Percentiles rank a stretch among this genome's conserved stretches.
Conservation (phyloP, 2,329 filamentous ascomycete species). For the Aspergillus nomiae region DNA sequence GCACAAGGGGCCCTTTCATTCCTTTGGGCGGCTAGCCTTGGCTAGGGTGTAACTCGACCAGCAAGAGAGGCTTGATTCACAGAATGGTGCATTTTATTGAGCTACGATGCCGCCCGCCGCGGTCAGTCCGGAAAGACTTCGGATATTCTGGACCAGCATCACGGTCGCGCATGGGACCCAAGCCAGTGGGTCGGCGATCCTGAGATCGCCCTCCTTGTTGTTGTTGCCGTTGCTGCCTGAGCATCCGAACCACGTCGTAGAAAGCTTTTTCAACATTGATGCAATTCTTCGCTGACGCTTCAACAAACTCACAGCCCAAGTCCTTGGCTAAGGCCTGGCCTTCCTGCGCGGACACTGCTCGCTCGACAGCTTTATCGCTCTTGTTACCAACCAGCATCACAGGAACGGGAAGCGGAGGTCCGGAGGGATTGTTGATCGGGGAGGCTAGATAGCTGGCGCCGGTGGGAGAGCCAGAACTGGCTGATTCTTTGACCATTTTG, state of each 20-base stretch:
- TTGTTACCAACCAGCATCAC: constrained; percentile 99
- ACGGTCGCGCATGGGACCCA: constrained; percentile 39
- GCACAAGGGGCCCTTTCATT: not conserved
- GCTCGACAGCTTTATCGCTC: constrained; percentile 92
- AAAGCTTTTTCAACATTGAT: constrained; percentile 99
- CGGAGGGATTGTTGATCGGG: constrained; percentile 49
- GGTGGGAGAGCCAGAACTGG: constrained; percentile 56
- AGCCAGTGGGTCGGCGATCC: constrained; percentile 40
- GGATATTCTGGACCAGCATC: constrained; percentile 42
- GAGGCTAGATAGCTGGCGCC: constrained; percentile 53
- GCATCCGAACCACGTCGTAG: constrained; percentile 91
- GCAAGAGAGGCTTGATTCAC: constrained; percentile 25
- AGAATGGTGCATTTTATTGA: constrained; percentile 41
- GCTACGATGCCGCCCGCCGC: constrained; percentile 38
- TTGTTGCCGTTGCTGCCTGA: constrained; percentile 77
- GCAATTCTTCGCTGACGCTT: constrained; percentile 96
- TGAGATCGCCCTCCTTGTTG: constrained; percentile 37
- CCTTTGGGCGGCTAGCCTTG: not conserved
- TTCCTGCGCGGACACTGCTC: constrained; percentile 95
- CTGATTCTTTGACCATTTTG: constrained; percentile 91
- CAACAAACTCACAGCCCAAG: constrained; percentile 92
- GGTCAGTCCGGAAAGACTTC: constrained; percentile 42
- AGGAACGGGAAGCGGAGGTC: constrained; percentile 68
- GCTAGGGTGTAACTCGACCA: not conserved
- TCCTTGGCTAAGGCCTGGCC: constrained; percentile 89